A percentile compares a stretch with the other conserved stretches of the same genome.
These are phyloP conservation scores for Thielaviopsis musarum DNA, from an alignment of 2,329 filamentous ascomycete species.

Conservation along the genomic window DNA sequence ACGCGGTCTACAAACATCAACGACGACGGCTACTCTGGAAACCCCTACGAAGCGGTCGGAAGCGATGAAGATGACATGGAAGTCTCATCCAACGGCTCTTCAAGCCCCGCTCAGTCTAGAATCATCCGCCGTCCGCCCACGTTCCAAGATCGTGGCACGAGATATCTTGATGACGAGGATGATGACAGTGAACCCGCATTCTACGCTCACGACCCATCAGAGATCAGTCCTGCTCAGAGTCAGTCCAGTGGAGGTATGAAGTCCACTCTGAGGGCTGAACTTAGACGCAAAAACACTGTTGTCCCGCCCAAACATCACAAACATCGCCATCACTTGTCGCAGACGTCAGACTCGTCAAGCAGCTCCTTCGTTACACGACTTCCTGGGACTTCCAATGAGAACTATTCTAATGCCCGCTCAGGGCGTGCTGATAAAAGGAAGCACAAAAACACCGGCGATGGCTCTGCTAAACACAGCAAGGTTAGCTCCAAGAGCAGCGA, in stretches of 20 bases:
- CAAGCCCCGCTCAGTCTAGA: conserved; percentile 38
- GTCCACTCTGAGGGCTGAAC: conserved; percentile 34
- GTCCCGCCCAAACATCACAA: conserved; percentile 14
- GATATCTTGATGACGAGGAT: conserved; percentile 33
- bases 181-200: conserved; percentile 41
- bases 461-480: conserved; percentile 32
- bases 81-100: conserved; percentile 30
- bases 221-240: conserved; percentile 4
- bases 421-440: conserved; percentile 36
- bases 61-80: background rate
- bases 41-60: background rate
- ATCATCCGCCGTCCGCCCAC: conserved; percentile 42
- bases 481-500: conserved; percentile 48
- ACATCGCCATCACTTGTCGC: conserved; percentile 27
- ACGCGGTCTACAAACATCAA: background rate
- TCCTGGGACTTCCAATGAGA: conserved; percentile 17
- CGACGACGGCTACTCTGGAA: background rate
- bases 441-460: conserved; percentile 42
- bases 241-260: conserved; percentile 28
- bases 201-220: conserved; percentile 24
- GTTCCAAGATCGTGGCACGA: background rate
- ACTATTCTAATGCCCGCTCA: conserved; percentile 19
- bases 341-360: conserved; percentile 47
- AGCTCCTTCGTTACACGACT: conserved; percentile 29
- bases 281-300: conserved; percentile 17